phyloP scores from a whole-genome alignment of 805 yeast species.

The Metschnikowia hibisci region DNA sequence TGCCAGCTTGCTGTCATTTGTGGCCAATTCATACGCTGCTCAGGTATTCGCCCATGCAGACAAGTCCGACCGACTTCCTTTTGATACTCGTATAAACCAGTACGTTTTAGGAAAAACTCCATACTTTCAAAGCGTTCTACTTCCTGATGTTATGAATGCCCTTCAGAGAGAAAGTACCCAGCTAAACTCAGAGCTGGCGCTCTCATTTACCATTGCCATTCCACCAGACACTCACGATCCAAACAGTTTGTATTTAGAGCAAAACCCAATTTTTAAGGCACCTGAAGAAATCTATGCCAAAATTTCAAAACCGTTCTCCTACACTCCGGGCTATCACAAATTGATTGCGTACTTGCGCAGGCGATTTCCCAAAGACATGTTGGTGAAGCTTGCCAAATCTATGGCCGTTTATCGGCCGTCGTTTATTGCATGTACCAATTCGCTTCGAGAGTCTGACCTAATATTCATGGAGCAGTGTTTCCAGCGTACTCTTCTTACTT shows the following conservation, averaged over 20 bases:
- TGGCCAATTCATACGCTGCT: slow-evolving; percentile 4
- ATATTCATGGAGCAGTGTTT: slow-evolving; percentile 95
- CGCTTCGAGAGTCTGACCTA: slow-evolving; percentile 84
- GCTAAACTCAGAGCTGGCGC: slow-evolving; percentile 41
- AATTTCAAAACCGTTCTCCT: slow-evolving; percentile 74
- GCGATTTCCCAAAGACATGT: slow-evolving; percentile 64
- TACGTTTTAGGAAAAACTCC: slow-evolving; percentile 56
- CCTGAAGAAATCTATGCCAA: slow-evolving; percentile 78
- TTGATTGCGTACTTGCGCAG: slow-evolving; percentile 67
- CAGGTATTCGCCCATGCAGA: background rate
- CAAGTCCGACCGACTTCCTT: slow-evolving; percentile 33
- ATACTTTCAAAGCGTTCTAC: slow-evolving; percentile 39
- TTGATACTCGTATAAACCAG: slow-evolving; percentile 61
- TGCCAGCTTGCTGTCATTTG: slow-evolving; percentile 6
- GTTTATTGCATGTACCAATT: slow-evolving; percentile 87
- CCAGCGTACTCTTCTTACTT: slow-evolving; percentile 86
- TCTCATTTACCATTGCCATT: slow-evolving; percentile 46
- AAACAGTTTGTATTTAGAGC: background rate
- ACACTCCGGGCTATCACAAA: slow-evolving; percentile 87
- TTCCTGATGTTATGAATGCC: slow-evolving; percentile 57
- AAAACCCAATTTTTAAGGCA: slow-evolving; percentile 39
- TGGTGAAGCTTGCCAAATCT: slow-evolving; percentile 78
- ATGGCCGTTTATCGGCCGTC: slow-evolving; percentile 91
- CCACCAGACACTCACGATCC: slow-evolving; percentile 3
- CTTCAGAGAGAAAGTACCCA: slow-evolving; percentile 40